Percentiles rank a stretch among this genome's conserved stretches.
These are phyloP conservation scores for Fusarium sp. DNA, from an alignment of 2,329 filamentous ascomycete genomes.

Conservation along the genomic window DNA sequence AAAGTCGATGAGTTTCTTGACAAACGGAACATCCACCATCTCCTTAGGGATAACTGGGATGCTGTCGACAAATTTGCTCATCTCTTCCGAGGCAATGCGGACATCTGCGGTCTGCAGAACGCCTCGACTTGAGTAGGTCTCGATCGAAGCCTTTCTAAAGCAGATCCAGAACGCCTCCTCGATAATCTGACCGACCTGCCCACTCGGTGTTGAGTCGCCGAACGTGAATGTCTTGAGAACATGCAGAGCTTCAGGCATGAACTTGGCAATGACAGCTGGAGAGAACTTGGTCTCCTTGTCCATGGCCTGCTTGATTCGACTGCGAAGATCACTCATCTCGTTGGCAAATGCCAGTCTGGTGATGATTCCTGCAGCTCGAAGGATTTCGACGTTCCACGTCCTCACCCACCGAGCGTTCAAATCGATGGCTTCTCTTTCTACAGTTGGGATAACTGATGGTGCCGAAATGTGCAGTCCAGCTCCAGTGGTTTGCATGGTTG, in stretches of 20 bases:
- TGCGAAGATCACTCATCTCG: constrained; percentile 83
- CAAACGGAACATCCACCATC: constrained; percentile 79
- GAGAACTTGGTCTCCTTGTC: constrained; percentile 65
- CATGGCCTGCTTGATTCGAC: constrained; percentile 64
- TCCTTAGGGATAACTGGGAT: constrained; percentile 88
- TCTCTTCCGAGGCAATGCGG: constrained; percentile 76
- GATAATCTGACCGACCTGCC: constrained; percentile 84
- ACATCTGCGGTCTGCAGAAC: constrained; percentile 87
- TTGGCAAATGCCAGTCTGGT: constrained; percentile 88
- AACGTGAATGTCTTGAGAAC: constrained; percentile 90
- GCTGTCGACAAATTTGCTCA: constrained; percentile 82
- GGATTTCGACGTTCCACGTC: constrained; percentile 94
- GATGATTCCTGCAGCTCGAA: constrained; percentile 90
- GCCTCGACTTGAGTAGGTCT: constrained; percentile 88
- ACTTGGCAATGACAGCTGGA: constrained; percentile 72
- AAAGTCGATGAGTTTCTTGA: constrained; percentile 84
- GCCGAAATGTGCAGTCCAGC: constrained; percentile 94
- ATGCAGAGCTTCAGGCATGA: constrained; percentile 84
- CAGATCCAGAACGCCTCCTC: constrained; percentile 98
- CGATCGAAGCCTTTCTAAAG: constrained; percentile 83
- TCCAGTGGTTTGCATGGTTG: constrained; percentile 96
- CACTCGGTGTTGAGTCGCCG: constrained; percentile 88
- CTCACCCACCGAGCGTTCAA: constrained; percentile 95
- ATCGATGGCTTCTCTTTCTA: constrained; percentile 96
- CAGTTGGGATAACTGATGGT: constrained; percentile 95